Evolutionary conservation across 1,139 yeast genomes (phyloP).

Genomic region (Debaryomyces udenii): DNA sequence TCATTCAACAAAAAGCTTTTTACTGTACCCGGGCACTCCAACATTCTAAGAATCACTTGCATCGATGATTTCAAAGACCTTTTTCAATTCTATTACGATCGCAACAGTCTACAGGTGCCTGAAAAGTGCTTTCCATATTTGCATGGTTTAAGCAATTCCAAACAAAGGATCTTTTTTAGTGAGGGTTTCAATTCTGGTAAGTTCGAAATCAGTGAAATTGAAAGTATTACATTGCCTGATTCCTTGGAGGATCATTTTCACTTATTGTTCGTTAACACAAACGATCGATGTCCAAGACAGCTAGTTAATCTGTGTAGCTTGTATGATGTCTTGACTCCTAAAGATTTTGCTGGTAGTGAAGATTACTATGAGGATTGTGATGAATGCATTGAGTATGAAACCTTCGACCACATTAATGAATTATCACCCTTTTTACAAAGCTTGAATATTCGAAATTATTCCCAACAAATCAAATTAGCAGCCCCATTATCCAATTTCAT

Average conservation of each 20-base stretch:
- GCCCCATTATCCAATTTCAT: conserved; percentile 39
- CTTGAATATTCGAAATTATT: conserved; percentile 37
- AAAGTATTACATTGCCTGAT: conserved; percentile 9
- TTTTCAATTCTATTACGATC: conserved; percentile 31
- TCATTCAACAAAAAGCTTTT: conserved; percentile 10
- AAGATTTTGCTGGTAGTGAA: conserved; percentile 8
- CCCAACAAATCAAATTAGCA: conserved; percentile 34
- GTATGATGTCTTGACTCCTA: conserved; percentile 23
- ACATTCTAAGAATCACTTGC: conserved; percentile 17
- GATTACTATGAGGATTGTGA: conserved; percentile 11
- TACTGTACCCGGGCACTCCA: conserved; percentile 5
- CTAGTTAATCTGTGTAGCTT: conserved; percentile 14
- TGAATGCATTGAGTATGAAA: conserved; percentile 18
- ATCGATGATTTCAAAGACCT: conserved; percentile 23
- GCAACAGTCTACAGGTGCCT: conserved; percentile 21
- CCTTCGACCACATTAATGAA: conserved; percentile 16
- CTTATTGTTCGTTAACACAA: conserved; percentile 22
- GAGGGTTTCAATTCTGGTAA: conserved; percentile 14
- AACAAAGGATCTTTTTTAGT: conserved; percentile 33
- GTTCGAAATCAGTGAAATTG: not conserved
- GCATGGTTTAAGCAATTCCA: conserved; percentile 34
- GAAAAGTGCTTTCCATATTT: conserved; percentile 38
- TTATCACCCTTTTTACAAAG: conserved; percentile 15
- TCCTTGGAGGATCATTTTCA: conserved; percentile 16
- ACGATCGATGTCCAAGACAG: conserved; percentile 5